Evolutionary conservation across 495 filamentous ascomycete species (phyloP).

Genomic region (Letharia columbiana): DNA sequence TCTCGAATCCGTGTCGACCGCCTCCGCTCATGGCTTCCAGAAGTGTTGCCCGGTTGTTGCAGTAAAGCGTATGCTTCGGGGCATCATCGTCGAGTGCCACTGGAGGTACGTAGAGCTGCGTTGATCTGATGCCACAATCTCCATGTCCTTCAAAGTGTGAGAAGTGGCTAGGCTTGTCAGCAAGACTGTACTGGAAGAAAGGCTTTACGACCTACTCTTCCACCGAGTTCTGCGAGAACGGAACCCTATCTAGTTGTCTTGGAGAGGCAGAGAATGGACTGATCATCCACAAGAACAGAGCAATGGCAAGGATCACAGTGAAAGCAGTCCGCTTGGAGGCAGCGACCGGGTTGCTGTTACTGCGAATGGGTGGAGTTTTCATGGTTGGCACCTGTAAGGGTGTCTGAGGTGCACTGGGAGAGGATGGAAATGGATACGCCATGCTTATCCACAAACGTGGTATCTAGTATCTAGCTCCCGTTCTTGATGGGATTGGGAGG

Average conservation of each 20-base stretch:
- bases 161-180: conserved; percentile 33
- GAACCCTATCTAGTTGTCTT: conserved; percentile 22
- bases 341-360: conserved; percentile 10
- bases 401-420: conserved; percentile 17
- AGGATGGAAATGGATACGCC: conserved; percentile 23
- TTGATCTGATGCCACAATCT: conserved; percentile 39
- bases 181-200: neutral
- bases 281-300: conserved; percentile 16
- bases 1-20: conserved; percentile 40
- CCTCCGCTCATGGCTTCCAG: conserved; percentile 41
- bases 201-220: conserved; percentile 23
- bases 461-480: neutral
- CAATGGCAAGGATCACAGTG: conserved; percentile 13
- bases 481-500: no score
- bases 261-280: conserved; percentile 1
- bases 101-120: conserved; percentile 37
- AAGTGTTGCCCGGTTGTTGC: conserved; percentile 33
- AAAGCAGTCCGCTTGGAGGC: conserved; percentile 12
- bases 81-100: conserved; percentile 13
- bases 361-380: conserved; percentile 14
- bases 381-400: conserved; percentile 11
- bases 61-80: conserved; percentile 28
- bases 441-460: conserved; percentile 1
- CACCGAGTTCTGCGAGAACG: conserved; percentile 15
- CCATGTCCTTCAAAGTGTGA: conserved; percentile 37